A percentile compares a stretch with the other conserved stretches of the same genome.
Evolutionary conservation across 495 filamentous ascomycete species (phyloP).

Genomic region (Xylaria venustula): DNA sequence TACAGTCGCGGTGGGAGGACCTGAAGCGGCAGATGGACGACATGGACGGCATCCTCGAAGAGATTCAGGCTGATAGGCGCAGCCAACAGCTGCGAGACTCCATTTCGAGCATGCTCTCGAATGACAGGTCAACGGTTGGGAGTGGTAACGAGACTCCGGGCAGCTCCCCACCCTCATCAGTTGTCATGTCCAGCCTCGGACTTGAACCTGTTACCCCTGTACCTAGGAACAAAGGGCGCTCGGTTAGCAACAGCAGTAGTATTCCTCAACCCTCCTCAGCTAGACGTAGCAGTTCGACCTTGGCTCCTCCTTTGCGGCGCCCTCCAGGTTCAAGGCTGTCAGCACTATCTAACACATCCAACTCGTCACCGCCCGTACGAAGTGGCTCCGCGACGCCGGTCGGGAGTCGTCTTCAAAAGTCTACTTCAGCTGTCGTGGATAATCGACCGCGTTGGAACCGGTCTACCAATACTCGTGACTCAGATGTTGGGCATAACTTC

Average conservation of each 20-base stretch:
- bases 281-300: slow-evolving; percentile 25
- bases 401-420: slow-evolving; percentile 46
- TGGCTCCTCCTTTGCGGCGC: slow-evolving; percentile 29
- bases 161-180: slow-evolving; percentile 88
- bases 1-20: slow-evolving; percentile 73
- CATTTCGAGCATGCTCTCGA: slow-evolving; percentile 85
- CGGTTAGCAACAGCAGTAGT: slow-evolving; percentile 36
- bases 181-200: slow-evolving; percentile 64
- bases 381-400: slow-evolving; percentile 58
- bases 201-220: slow-evolving; percentile 46
- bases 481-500: slow-evolving; percentile 67
- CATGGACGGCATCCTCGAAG: slow-evolving; percentile 71
- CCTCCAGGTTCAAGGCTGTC: slow-evolving; percentile 34
- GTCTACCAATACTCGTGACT: slow-evolving; percentile 67
- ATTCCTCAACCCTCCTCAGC: slow-evolving; percentile 42
- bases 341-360: slow-evolving; percentile 35
- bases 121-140: slow-evolving; percentile 72
- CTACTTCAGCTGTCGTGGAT: slow-evolving; percentile 44
- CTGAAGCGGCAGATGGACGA: slow-evolving; percentile 73
- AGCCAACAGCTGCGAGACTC: slow-evolving; percentile 85
- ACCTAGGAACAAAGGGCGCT: slow-evolving; percentile 40
- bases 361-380: slow-evolving; percentile 40
- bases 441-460: slow-evolving; percentile 78
- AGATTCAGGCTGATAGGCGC: slow-evolving; percentile 62
- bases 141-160: slow-evolving; percentile 77